A percentile compares a stretch with the other conserved stretches of the same genome.
These are phyloP conservation scores for Candida sp. DNA, from an alignment of 1,139 yeast genomes.

Conservation along the genomic window DNA sequence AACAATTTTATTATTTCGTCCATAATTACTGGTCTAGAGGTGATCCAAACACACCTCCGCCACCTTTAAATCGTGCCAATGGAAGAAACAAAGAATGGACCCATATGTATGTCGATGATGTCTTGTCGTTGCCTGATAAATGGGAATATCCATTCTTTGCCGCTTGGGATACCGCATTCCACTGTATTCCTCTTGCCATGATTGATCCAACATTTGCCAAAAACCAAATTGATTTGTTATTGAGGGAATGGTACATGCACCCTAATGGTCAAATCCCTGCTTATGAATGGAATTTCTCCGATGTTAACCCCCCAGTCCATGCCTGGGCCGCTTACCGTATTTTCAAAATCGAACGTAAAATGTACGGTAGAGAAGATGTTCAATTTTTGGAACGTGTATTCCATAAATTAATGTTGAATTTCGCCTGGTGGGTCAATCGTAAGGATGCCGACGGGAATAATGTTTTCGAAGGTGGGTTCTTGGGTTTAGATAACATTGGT, in stretches of 20 bases:
- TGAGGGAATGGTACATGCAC: constrained; percentile 98
- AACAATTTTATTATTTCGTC: constrained; percentile 87
- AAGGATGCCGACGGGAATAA: constrained; percentile 88
- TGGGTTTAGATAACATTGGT: constrained; percentile 94
- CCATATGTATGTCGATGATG: constrained; percentile 85
- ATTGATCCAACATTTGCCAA: constrained; percentile 94
- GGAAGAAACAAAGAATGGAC: constrained; percentile 90
- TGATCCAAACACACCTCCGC: constrained; percentile 74
- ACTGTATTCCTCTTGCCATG: constrained; percentile 92
- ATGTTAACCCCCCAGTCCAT: constrained; percentile 96
- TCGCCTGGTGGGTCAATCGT: constrained; percentile 98
- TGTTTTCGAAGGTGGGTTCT: constrained; percentile 92
- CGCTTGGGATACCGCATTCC: constrained; percentile 98
- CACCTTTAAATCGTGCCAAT: constrained; percentile 76
- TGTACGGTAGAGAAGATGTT: constrained; percentile 80
- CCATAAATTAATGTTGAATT: constrained; percentile 85
- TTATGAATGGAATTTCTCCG: constrained; percentile 95
- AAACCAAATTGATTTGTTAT: constrained; percentile 79
- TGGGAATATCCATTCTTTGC: constrained; percentile 98
- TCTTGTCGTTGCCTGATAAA: constrained; percentile 89
- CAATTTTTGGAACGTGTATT: constrained; percentile 88
- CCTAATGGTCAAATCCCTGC: constrained; percentile 99
- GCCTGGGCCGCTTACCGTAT: constrained; percentile 96
- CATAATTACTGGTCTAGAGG: constrained; percentile 90
- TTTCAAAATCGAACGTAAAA: constrained; percentile 83